These are phyloP conservation scores for Ambrosia artemisiifolia DNA, from an alignment of 129 eudicot genomes.

Conservation along the genomic window DNA sequence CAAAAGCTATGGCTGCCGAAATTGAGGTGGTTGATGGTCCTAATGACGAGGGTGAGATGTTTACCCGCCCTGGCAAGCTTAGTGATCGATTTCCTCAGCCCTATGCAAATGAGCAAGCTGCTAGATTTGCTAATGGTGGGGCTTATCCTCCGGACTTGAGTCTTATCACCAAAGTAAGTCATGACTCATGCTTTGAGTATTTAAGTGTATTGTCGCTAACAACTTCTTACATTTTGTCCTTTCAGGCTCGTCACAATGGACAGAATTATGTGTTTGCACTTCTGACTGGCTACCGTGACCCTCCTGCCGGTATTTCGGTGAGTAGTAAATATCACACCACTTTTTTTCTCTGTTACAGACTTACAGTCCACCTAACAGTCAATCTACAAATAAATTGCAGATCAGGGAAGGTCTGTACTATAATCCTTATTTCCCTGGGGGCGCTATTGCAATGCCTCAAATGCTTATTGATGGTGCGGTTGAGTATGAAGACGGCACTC, in stretches of 20 bases:
- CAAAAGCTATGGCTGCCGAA: constrained; percentile 93
- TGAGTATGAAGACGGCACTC: constrained; percentile 91
- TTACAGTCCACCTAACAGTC: not conserved
- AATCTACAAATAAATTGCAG: constrained; percentile 31
- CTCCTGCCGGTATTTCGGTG: constrained; percentile 86
- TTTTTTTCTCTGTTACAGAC: not conserved
- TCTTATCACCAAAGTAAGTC: constrained; percentile 73
- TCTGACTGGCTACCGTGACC: constrained; percentile 84
- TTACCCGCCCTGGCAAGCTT: constrained; percentile 84
- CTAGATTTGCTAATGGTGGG: constrained; percentile 92
- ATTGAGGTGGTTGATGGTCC: constrained; percentile 93
- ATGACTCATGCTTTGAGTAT: not conserved
- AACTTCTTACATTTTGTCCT: not conserved
- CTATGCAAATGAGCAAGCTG: constrained; percentile 77
- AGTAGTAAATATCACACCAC: constrained; percentile 12
- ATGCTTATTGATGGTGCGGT: constrained; percentile 93
- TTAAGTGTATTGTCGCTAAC: not conserved
- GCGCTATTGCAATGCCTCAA: constrained; percentile 95
- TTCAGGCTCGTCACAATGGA: constrained; percentile 84
- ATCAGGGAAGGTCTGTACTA: constrained; percentile 87
- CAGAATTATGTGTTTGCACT: constrained; percentile 83
- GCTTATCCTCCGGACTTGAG: constrained; percentile 94
- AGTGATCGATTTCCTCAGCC: constrained; percentile 93
- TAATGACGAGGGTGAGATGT: constrained; percentile 95
- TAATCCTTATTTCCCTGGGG: constrained; percentile 92